Evolutionary conservation across 805 yeast species (phyloP), one percentile per base, ranked within the genome.

Genomic region (Yamadazyma nakazawae): DNA sequence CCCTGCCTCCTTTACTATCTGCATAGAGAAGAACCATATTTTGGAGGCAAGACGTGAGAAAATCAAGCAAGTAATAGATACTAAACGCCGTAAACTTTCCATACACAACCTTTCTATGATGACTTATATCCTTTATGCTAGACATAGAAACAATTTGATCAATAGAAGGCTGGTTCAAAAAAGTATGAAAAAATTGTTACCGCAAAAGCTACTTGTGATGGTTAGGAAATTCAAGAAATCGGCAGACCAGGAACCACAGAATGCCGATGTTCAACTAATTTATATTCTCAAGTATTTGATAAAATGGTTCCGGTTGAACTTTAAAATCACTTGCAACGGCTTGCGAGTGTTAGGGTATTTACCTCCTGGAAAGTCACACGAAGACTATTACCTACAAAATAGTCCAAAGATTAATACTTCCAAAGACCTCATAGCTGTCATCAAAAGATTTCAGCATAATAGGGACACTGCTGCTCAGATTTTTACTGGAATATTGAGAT

Each of bases 261-360:
- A 35, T 46, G 19, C 46, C 2, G 59, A 63, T 44, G 45, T 49
- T 1, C 57, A 57, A 19, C 52, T 65, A 34, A 52, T 63, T 5
- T 66, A 65, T 37, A 57, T 66, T 16, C 36, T 67, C 16, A 65
- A 65, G 45, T 66, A 67, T 42, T 37, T 63, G 16, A 54, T 63
- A 24, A 67, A 66, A 50, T 67, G 72, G 72, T 61, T 65, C 45
- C 47, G 70, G 17, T 42, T 59, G 18, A 66, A 66, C 46, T 67
- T 52, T 48, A 58, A 61, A 47, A 50, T 64, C 13, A 54, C 58
- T 40, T 54, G 62, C 8, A 63, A 62, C 52, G 72, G 71, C 0
- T 25, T 65, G 2, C 42, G 72, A 21, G 62, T 61, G 1, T 48
- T 63, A 28, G 70, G 70, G 0, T 60, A 60, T 40, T 21, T 58